phyloP scores from a whole-genome alignment of 192 early-diverging fungal genomes.

The Mortierella antarctica region DNA sequence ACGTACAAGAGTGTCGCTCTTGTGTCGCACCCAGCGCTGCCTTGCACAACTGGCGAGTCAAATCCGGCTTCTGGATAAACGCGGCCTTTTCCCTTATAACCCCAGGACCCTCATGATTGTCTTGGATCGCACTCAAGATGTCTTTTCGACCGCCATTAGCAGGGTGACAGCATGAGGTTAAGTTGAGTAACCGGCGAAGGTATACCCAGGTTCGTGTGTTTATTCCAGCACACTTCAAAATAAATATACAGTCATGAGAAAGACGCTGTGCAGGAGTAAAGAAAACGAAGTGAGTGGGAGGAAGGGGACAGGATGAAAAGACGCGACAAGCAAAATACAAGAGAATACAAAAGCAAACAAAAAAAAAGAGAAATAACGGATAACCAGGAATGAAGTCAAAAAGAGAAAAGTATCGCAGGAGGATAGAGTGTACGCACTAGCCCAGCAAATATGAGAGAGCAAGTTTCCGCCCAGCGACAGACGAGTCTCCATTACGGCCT shows the following conservation, averaged over 20 bases:
- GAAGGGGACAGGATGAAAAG: not conserved
- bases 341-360: constrained; percentile 10
- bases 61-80: constrained; percentile 17
- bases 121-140: constrained; percentile 7
- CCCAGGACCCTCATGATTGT: constrained; percentile 27
- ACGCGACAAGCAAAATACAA: not conserved
- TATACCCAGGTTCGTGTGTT: not conserved
- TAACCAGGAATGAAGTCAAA: constrained; percentile 1
- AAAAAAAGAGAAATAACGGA: not conserved
- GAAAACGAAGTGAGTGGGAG: not conserved
- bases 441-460: constrained; percentile 28
- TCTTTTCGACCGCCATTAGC: not conserved
- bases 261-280: not conserved
- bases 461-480: constrained; percentile 24
- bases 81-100: constrained; percentile 40
- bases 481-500: not conserved
- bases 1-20: not conserved
- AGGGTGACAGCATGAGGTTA: too few species aligned
- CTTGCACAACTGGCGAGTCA: constrained; percentile 8
- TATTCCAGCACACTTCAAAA: too few species aligned
- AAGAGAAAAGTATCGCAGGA: not conserved
- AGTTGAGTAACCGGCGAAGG: too few species aligned
- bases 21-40: constrained; percentile 11
- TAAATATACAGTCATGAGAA: not conserved
- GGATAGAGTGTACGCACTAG: not conserved